Evolutionary conservation across 2,329 filamentous ascomycete genomes (phyloP), one percentile per base, ranked within the genome.

Genomic region (Aspergillus sp.): DNA sequence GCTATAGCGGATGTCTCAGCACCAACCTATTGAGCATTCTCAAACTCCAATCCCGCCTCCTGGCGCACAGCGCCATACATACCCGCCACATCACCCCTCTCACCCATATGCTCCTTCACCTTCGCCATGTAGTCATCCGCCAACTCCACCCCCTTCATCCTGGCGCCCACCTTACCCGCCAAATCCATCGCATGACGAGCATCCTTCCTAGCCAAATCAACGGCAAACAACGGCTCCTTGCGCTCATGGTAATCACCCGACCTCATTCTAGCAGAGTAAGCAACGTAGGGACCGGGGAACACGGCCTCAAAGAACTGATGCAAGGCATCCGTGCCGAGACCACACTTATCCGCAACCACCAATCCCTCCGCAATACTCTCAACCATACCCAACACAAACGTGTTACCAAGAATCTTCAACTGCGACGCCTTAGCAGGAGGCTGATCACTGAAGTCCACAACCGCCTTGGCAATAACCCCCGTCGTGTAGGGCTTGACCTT

Each of bases 11-110:
- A 8, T 8, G 27, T 30, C 27, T 30, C 27, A 30, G 4, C 27
- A 30, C 1, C 27, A 30, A 30, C 8, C 21, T 27, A 49, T 6
- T 49, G 11, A 2, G 2, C 15, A 65, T 87, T 89, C 70, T 91
- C 88, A 74, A 87, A 93, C 57, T 85, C 82, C 63, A 94, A 73
- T 0, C 90, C 90, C 27, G 82, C 84, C 73, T 91, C 87, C 75
- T 87, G 77, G 68, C 91, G 83, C 59, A 89, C 87, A 2, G 87
- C 88, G 1, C 90, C 91, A 74, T 94, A 94, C 17, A 94, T 88
- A 5, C 86, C 86, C 3, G 88, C 87, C 69, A 93, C 85, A 72
- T 95, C 91, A 0, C 90, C 90, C 41, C 32, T 32, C 6, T 8
- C n/a, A 15, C 53, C 59, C 59, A 51, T 59, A 8, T 54, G 13